These are phyloP conservation scores for Tolypocladium inflatum DNA, from an alignment of 2,329 filamentous ascomycete genomes.

Conservation along the genomic window DNA sequence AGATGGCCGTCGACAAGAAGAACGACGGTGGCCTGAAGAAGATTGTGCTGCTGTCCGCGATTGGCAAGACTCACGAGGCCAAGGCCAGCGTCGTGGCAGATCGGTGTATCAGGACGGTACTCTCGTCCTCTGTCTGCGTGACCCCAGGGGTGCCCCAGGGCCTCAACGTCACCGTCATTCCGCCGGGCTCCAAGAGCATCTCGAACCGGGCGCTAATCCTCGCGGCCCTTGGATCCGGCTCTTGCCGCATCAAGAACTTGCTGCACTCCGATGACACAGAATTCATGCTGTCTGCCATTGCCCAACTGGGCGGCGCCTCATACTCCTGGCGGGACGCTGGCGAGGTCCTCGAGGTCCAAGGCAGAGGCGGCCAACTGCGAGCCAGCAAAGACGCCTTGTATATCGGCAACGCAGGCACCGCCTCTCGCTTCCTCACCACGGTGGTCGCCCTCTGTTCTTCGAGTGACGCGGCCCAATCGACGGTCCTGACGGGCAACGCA, in stretches of 20 bases:
- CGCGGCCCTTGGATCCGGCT: constrained; percentile 77
- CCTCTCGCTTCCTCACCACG: constrained; percentile 88
- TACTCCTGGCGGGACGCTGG: constrained; percentile 94
- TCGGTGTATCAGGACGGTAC: constrained; percentile 67
- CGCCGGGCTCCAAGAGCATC: constrained; percentile 94
- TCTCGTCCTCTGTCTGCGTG: constrained; percentile 71
- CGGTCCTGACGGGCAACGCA: constrained; percentile 82
- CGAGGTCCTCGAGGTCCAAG: constrained; percentile 80
- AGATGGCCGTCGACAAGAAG: constrained; percentile 99
- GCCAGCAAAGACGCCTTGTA: constrained; percentile 74
- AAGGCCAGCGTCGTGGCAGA: constrained; percentile 87
- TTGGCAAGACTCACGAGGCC: constrained; percentile 79
- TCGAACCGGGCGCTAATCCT: constrained; percentile 94
- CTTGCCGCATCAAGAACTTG: constrained; percentile 82
- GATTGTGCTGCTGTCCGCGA: constrained; percentile 82
- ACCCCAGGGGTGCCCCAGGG: constrained; percentile 58
- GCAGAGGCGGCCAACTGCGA: constrained; percentile 76
- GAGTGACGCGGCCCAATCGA: constrained; percentile 49
- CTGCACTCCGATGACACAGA: constrained; percentile 96
- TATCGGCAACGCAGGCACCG: constrained; percentile 92
- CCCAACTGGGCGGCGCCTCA: constrained; percentile 71
- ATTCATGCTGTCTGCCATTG: constrained; percentile 91
- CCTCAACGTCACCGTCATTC: constrained; percentile 66
- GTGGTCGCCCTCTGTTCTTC: constrained; percentile 77
- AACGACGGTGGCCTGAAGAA: constrained; percentile 95